These are phyloP conservation scores for Prototheca wickerhamii DNA, from an alignment of 163 green algal genomes.

Conservation along the genomic window DNA sequence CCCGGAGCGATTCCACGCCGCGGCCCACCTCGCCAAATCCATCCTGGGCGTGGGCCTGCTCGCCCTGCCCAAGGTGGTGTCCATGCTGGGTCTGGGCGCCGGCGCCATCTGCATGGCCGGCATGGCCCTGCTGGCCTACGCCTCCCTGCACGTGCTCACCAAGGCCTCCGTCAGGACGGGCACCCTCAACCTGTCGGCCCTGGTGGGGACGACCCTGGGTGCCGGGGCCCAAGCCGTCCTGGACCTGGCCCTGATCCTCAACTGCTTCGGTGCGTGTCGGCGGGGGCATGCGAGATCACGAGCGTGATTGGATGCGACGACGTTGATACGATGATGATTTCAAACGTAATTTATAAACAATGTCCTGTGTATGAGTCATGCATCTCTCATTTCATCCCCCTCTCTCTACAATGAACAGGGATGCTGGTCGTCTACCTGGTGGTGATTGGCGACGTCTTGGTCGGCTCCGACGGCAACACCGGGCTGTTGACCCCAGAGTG, in stretches of 20 bases:
- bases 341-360: background rate
- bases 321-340: background rate
- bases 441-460: constrained; percentile 7
- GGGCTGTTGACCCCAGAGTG: constrained; percentile 14
- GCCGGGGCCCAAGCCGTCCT: constrained; percentile 12
- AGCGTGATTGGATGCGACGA: constrained; percentile 2
- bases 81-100: constrained; percentile 17
- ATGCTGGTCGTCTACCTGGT: constrained; percentile 18
- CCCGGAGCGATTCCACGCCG: constrained; percentile 1
- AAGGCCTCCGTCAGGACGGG: constrained; percentile 16
- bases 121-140: constrained; percentile 11
- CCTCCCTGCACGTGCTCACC: constrained; percentile 13
- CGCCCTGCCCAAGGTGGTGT: constrained; percentile 18
- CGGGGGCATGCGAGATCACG: background rate
- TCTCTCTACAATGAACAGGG: background rate
- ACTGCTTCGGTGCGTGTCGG: constrained; percentile 7
- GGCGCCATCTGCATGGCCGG: constrained; percentile 6
- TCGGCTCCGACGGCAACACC: background rate
- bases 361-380: background rate
- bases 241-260: constrained; percentile 15
- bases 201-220: constrained; percentile 4
- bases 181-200: constrained; percentile 5
- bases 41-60: constrained; percentile 27
- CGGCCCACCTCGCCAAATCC: constrained; percentile 12
- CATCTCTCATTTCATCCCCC: background rate